phyloP scores from a whole-genome alignment of 768 basidiomycete genomes.

The Phanerochaete sordida region DNA sequence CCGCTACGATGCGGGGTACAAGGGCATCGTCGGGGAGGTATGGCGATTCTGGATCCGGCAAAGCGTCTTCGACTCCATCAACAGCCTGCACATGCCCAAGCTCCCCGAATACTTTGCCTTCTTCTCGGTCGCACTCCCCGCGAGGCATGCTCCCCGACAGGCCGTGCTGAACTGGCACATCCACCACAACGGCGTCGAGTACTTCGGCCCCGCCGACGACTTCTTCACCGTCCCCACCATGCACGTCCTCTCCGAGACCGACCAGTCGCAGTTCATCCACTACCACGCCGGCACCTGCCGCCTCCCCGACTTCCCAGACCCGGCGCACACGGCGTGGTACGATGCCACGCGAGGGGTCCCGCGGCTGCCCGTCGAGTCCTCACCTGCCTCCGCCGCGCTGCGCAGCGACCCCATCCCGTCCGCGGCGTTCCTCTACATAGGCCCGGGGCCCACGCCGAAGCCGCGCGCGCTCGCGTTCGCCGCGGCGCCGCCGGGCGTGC shows the following conservation, averaged over 20 bases:
- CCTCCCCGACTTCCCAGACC: constrained; percentile 13
- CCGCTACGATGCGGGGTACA: constrained; percentile 14
- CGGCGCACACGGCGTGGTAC: constrained; percentile 12
- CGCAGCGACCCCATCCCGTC: too few relatives aligned
- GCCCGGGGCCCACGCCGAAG: not conserved
- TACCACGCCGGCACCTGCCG: not conserved
- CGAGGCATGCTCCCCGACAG: not conserved
- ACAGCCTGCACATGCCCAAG: not conserved
- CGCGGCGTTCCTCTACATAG: not conserved
- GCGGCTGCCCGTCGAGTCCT: constrained; percentile 5
- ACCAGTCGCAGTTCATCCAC: not conserved
- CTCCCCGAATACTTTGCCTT: constrained; percentile 3
- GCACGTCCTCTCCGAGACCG: constrained; percentile 14
- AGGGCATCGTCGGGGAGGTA: constrained; percentile 19
- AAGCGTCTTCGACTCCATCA: not conserved
- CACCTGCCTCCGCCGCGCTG: not conserved
- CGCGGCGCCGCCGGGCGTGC: constrained; percentile 2
- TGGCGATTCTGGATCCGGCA: constrained; percentile 12
- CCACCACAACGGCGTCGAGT: not conserved
- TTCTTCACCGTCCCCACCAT: constrained; percentile 4
- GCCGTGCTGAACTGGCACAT: not conserved
- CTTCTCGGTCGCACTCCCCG: constrained; percentile 2
- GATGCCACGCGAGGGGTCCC: constrained; percentile 14
- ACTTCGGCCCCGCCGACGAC: not conserved
- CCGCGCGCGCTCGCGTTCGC: constrained; percentile 15